Conservation (phyloP, 2,329 filamentous ascomycete genomes). For the Scedosporium aurantiacum region DNA sequence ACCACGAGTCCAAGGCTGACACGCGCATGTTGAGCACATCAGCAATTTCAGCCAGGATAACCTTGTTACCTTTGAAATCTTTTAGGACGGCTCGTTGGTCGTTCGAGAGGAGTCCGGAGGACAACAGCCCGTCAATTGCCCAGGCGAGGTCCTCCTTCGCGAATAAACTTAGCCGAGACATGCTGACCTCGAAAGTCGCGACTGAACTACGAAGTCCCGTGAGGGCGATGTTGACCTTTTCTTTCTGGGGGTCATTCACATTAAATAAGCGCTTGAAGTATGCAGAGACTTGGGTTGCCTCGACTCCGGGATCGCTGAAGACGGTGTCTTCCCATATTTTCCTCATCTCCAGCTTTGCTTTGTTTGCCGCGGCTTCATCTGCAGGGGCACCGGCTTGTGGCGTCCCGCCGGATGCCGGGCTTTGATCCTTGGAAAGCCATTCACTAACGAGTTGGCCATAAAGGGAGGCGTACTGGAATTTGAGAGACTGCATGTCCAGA, state of each 20-base stretch:
- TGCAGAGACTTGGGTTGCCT: slow-evolving; percentile 23
- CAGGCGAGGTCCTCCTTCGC: slow-evolving; percentile 20
- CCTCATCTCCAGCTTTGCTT: slow-evolving; percentile 17
- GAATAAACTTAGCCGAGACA: slow-evolving; percentile 24
- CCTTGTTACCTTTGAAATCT: slow-evolving; percentile 28
- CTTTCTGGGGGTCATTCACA: slow-evolving; percentile 12
- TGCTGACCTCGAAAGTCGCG: slow-evolving; percentile 18
- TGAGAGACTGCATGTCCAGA: slow-evolving; percentile 28
- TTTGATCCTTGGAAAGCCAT: slow-evolving; percentile 26
- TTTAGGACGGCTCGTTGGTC: slow-evolving; percentile 29
- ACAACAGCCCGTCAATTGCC: slow-evolving; percentile 30
- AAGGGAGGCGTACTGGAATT: slow-evolving; percentile 31
- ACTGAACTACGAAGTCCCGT: slow-evolving; percentile 18
- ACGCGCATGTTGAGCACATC: slow-evolving; percentile 43
- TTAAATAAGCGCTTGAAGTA: slow-evolving; percentile 33
- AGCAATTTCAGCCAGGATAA: slow-evolving; percentile 35
- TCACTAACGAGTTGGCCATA: slow-evolving; percentile 36
- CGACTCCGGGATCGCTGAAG: slow-evolving; percentile 26
- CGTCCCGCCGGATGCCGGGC: neutral
- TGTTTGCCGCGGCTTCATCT: neutral
- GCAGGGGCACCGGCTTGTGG: no score
- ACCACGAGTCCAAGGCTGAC: slow-evolving; percentile 31
- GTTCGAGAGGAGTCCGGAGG: slow-evolving; percentile 31
- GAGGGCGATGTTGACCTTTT: slow-evolving; percentile 17
- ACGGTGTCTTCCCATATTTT: slow-evolving; percentile 32